Base-by-base conservation (phyloP, 163 green algal genomes). In the Prototheca cutis region DNA sequence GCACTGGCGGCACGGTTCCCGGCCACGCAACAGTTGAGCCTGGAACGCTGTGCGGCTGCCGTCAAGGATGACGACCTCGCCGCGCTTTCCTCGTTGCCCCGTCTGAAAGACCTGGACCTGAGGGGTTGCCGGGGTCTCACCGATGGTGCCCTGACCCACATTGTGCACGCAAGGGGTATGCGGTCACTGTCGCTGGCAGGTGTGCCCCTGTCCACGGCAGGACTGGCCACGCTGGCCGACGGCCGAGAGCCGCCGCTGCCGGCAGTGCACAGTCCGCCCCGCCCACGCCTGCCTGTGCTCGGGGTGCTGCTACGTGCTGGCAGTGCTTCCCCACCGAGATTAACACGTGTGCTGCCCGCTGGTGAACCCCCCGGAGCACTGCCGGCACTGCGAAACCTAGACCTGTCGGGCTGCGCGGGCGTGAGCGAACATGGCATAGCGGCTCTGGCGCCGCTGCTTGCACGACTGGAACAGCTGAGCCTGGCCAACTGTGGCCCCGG, bases 321-420 rank as follows among this genome's bases (percentile, higher is more conserved):
- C 5, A 8, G 10, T 13, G 58, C 23, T 10, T 48, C 45, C 2
- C 58, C 45, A 31, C 61, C 32, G 31, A 51, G 39, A 25, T n/a
- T 53, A 39, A 54, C 48, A 3, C 59, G 48, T 3, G 34, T 23
- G 17, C 19, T 55, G 32, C 7, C 48, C 29, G 45, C 19, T 29
- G 4, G 27, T 21, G 39, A n/a, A 6, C 27, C 30, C 10, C 18
- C 27, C 6, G 40, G 21, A 18, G 32, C 24, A 17, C 62, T 59
- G 4, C 45, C 63, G 15, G 23, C 31, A 15, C 52, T 84, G 32
- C 29, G 39, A 2, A 58, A 47, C n/a, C 70, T 84, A 4, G 62
- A 80, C 61, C 40, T 84, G 8, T 51, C 59, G 3, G 70, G 70
- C 33, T 80, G 71, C 57, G 29, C 67, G 40, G 53, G 66, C 28